Evolutionary conservation across 805 yeast species (phyloP).

Genomic region (Saccharomycopsis sp.): DNA sequence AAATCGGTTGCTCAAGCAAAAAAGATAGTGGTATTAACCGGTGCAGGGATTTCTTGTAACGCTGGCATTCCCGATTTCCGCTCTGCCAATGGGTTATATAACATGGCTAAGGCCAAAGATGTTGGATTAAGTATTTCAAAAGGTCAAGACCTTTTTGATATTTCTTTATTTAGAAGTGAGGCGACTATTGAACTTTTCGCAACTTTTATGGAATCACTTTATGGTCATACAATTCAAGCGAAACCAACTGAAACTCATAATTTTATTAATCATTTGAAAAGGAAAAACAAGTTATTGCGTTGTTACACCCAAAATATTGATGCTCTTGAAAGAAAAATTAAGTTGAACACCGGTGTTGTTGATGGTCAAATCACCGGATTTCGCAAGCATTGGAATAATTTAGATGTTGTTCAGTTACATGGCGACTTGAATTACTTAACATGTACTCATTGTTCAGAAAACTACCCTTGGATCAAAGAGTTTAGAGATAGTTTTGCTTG

Average conservation of each 20-base stretch:
- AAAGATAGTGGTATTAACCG: conserved; percentile 65
- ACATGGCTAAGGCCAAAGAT: too few species aligned
- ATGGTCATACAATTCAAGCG: conserved; percentile 53
- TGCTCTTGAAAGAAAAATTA: conserved; percentile 63
- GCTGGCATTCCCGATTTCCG: conserved; percentile 97
- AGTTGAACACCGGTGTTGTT: conserved; percentile 46
- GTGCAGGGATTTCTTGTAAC: conserved; percentile 94
- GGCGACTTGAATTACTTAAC: conserved; percentile 73
- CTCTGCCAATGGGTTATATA: conserved; percentile 74
- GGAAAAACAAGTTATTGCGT: conserved; percentile 56
- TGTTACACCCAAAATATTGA: conserved; percentile 96
- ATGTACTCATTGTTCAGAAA: conserved; percentile 61
- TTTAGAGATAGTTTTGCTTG: conserved; percentile 35
- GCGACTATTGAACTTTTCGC: conserved; percentile 65
- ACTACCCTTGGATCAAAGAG: conserved; percentile 51
- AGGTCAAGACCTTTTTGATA: conserved; percentile 89
- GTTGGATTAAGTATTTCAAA: conserved; percentile 52
- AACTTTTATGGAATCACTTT: conserved; percentile 77
- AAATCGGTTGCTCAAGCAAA: conserved; percentile 24
- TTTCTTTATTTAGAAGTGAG: conserved; percentile 64
- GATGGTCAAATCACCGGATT: conserved; percentile 26
- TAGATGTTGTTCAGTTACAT: conserved; percentile 81
- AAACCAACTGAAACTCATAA: conserved; percentile 77
- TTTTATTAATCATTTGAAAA: conserved; percentile 53
- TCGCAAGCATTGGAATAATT: conserved; percentile 41